Percentiles rank a stretch among this genome's conserved stretches.
phyloP scores from a whole-genome alignment of 116 monocot genomes.

The Posidonia oceanica region DNA sequence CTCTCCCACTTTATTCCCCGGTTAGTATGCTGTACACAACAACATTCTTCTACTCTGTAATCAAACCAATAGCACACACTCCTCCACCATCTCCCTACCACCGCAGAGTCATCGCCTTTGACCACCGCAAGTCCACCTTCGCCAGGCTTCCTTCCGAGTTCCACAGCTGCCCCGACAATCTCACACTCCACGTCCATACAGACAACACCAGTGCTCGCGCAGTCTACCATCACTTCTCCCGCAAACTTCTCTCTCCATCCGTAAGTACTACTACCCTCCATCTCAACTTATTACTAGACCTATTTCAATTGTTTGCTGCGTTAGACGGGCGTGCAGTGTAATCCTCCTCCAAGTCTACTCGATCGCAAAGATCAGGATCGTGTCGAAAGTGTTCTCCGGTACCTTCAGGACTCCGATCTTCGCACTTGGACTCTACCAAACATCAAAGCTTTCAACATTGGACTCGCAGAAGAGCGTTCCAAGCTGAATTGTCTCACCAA shows the following conservation, averaged over 20 bases:
- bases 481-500: slow-evolving; percentile 71
- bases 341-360: slow-evolving; percentile 15
- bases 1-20: slow-evolving; percentile 38
- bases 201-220: slow-evolving; percentile 43
- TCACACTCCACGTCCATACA: slow-evolving; percentile 42
- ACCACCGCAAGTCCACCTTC: slow-evolving; percentile 41
- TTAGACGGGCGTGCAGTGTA: slow-evolving; percentile 6
- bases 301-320: background rate
- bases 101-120: slow-evolving; percentile 66
- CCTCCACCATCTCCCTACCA: background rate
- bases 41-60: background rate
- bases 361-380: slow-evolving; percentile 24
- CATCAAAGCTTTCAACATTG: slow-evolving; percentile 47
- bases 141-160: slow-evolving; percentile 24
- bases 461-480: slow-evolving; percentile 38
- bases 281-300: background rate
- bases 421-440: slow-evolving; percentile 24
- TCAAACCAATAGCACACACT: background rate
- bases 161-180: slow-evolving; percentile 24
- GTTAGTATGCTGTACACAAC: slow-evolving; percentile 13
- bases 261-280: background rate
- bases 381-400: slow-evolving; percentile 28
- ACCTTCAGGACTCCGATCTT: slow-evolving; percentile 63
- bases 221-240: slow-evolving; percentile 46
- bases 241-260: slow-evolving; percentile 10